Evolutionary conservation across 1,139 yeast species (phyloP).

Genomic region (Debaryomyces udenii): DNA sequence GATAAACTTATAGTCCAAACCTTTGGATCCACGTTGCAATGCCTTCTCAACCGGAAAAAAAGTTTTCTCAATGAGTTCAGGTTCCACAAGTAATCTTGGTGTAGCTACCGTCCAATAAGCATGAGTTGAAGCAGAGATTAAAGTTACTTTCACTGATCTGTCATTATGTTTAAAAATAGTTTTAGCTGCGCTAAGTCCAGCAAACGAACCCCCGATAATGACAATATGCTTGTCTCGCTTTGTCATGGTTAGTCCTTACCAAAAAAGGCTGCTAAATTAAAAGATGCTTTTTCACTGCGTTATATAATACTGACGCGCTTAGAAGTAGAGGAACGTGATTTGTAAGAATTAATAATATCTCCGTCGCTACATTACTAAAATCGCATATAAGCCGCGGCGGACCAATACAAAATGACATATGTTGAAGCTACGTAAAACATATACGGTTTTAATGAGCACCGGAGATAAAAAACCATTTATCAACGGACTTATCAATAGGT

Average conservation of each 20-base stretch:
- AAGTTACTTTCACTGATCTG: conserved; percentile 20
- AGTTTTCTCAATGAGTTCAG: conserved; percentile 21
- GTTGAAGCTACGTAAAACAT: no score
- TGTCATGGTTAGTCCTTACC: conserved; percentile 3
- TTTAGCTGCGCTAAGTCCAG: conserved; percentile 26
- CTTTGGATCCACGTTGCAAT: conserved; percentile 18
- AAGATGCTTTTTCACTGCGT: no score
- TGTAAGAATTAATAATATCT: no score
- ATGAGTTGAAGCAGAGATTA: conserved; percentile 24
- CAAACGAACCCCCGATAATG: conserved; percentile 33
- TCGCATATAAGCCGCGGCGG: no score
- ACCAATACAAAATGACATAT: no score
- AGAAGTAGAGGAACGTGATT: no score
- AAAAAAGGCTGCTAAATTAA: no score
- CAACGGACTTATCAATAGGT: conserved; percentile 93
- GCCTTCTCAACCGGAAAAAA: conserved; percentile 23
- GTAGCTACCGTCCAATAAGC: conserved; percentile 26
- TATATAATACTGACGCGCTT: no score
- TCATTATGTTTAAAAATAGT: conserved; percentile 15
- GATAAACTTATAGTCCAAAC: conserved; percentile 20
- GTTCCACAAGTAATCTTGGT: conserved; percentile 37
- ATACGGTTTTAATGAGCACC: conserved; percentile 57
- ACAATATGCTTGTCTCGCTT: conserved; percentile 17
- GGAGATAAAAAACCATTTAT: conserved; percentile 98
- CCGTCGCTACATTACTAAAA: no score